A percentile compares a stretch with the other conserved stretches of the same genome.
phyloP scores from a whole-genome alignment of 2,329 filamentous ascomycete species.

The Colletotrichum tropicicola region DNA sequence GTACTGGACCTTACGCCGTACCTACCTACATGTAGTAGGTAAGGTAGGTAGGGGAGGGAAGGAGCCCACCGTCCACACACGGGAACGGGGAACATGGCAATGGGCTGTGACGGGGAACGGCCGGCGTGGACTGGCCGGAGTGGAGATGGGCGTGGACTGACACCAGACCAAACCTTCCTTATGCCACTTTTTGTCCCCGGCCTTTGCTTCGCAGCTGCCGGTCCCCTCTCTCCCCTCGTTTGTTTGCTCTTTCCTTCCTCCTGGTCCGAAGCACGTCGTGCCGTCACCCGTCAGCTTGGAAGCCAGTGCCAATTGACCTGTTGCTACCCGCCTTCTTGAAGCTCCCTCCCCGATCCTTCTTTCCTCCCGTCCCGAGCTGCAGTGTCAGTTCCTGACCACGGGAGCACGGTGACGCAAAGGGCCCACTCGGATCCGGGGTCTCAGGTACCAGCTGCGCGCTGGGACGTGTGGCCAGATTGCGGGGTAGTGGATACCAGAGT shows the following conservation, averaged over 20 bases:
- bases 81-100: background rate
- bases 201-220: background rate
- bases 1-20: too few species aligned
- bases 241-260: too few species aligned
- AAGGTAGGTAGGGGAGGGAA: too few species aligned
- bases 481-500: conserved; percentile 32
- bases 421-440: conserved; percentile 32
- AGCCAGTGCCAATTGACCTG: too few species aligned
- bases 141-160: conserved; percentile 25
- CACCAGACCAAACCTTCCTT: conserved; percentile 26
- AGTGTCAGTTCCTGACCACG: background rate
- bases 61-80: conserved; percentile 1
- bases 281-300: too few species aligned
- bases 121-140: conserved; percentile 10
- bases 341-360: background rate
- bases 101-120: background rate
- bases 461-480: conserved; percentile 29
- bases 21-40: too few species aligned
- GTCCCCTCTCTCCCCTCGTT: too few species aligned
- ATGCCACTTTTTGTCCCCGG: conserved; percentile 4
- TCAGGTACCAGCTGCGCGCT: conserved; percentile 29
- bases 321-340: too few species aligned
- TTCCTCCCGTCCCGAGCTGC: conserved; percentile 2
- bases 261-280: too few species aligned
- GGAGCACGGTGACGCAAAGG: conserved; percentile 31